Conservation (phyloP, 805 yeast genomes). For the Ogataea pignaliae region DNA sequence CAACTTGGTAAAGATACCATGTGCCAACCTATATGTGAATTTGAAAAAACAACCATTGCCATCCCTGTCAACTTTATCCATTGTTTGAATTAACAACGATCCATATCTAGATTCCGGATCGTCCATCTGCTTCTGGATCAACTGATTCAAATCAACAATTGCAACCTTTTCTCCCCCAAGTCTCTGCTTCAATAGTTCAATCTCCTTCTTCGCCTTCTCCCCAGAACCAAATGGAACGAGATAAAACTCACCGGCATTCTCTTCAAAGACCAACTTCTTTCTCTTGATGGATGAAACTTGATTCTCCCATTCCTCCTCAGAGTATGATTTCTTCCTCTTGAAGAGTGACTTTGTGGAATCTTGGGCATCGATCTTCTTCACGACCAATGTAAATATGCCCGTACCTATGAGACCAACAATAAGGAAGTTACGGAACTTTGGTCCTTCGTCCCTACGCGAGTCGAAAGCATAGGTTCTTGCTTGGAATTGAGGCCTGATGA, state of each 20-base stretch:
- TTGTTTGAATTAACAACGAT: slow-evolving; percentile 44
- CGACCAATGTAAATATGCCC: slow-evolving; percentile 32
- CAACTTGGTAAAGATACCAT: slow-evolving; percentile 49
- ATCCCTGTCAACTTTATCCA: slow-evolving; percentile 23
- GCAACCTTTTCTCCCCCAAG: slow-evolving; percentile 26
- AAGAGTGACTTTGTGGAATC: slow-evolving; percentile 26
- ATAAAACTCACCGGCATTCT: slow-evolving; percentile 21
- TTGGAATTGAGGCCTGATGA: neutral
- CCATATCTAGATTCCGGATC: slow-evolving; percentile 44
- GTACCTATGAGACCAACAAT: slow-evolving; percentile 44
- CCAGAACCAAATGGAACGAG: slow-evolving; percentile 26
- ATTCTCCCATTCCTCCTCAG: slow-evolving; percentile 44
- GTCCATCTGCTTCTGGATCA: slow-evolving; percentile 42
- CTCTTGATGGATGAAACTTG: slow-evolving; percentile 32
- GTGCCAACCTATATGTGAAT: slow-evolving; percentile 30
- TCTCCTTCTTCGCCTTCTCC: slow-evolving; percentile 9
- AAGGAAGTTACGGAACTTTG: slow-evolving; percentile 37
- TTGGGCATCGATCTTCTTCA: slow-evolving; percentile 28
- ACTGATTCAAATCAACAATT: slow-evolving; percentile 46
- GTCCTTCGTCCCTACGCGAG: slow-evolving; percentile 25
- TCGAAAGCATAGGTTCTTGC: slow-evolving; percentile 10
- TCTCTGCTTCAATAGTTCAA: slow-evolving; percentile 5
- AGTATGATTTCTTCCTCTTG: slow-evolving; percentile 36
- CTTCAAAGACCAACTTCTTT: slow-evolving; percentile 25
- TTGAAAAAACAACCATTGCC: slow-evolving; percentile 25